Evolutionary conservation across 768 basidiomycete species (phyloP).

Genomic region (Boletus rex-veris): DNA sequence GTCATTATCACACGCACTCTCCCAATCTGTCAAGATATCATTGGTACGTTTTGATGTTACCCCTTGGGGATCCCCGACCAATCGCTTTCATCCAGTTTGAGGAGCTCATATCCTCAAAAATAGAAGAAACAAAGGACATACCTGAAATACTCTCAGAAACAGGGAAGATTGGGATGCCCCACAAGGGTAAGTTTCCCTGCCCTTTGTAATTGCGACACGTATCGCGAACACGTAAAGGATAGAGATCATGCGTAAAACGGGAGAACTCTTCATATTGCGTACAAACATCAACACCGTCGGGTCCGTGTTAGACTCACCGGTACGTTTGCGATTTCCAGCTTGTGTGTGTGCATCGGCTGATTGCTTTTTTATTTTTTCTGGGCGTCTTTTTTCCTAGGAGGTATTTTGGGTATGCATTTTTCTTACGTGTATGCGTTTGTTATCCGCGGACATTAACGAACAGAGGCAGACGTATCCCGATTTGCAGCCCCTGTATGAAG

Average conservation of each 20-base stretch:
- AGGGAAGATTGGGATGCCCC: constrained; percentile 89
- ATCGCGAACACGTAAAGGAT: constrained; percentile 15
- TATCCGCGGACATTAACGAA: constrained; percentile 20
- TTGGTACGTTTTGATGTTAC: constrained; percentile 46
- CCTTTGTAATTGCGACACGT: not conserved
- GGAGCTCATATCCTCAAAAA: constrained; percentile 85
- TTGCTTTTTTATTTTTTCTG: not conserved
- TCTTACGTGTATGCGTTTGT: not conserved
- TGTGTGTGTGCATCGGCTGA: constrained; percentile 1
- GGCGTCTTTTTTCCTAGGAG: constrained; percentile 49
- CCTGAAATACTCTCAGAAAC: constrained; percentile 92
- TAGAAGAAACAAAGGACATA: constrained; percentile 95
- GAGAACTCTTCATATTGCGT: constrained; percentile 87
- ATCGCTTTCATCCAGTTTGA: constrained; percentile 59
- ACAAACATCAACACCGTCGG: constrained; percentile 96
- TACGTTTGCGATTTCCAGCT: constrained; percentile 36
- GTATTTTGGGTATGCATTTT: constrained; percentile 81
- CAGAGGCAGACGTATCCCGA: constrained; percentile 79
- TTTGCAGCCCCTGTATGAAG: constrained; percentile 91
- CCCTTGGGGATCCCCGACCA: not conserved
- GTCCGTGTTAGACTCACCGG: constrained; percentile 93
- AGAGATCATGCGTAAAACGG: constrained; percentile 98
- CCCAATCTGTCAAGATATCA: constrained; percentile 97
- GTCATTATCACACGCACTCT: constrained; percentile 89
- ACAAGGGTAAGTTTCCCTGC: constrained; percentile 52